These are phyloP conservation scores for Nidula microcarpa DNA, from an alignment of 768 basidiomycete species.

Conservation along the genomic window DNA sequence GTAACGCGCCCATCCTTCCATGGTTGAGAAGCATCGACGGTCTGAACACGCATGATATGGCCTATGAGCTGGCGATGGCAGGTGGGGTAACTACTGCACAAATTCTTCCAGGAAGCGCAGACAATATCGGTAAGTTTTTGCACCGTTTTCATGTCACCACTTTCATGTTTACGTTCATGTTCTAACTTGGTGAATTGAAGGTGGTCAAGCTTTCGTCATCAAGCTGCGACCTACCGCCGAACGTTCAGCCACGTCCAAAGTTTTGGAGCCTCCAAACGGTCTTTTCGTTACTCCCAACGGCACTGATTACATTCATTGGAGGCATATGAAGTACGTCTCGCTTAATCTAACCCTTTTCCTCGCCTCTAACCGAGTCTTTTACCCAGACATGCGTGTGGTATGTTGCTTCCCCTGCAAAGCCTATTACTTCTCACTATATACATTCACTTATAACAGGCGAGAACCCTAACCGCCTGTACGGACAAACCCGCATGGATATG, in stretches of 20 bases:
- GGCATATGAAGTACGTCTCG: slow-evolving; percentile 68
- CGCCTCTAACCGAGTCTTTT: not conserved
- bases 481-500: slow-evolving; percentile 55
- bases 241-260: slow-evolving; percentile 61
- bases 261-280: slow-evolving; percentile 70
- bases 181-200: slow-evolving; percentile 21
- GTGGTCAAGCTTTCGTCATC: slow-evolving; percentile 77
- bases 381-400: no score
- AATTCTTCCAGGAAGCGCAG: slow-evolving; percentile 67
- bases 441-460: slow-evolving; percentile 49
- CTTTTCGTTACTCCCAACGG: slow-evolving; percentile 34
- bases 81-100: slow-evolving; percentile 76
- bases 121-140: slow-evolving; percentile 49
- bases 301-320: slow-evolving; percentile 44
- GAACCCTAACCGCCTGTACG: slow-evolving; percentile 48
- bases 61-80: slow-evolving; percentile 53
- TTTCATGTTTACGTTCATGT: no score
- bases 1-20: slow-evolving; percentile 46
- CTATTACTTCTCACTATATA: no score
- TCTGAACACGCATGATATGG: slow-evolving; percentile 70
- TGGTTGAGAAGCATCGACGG: slow-evolving; percentile 72
- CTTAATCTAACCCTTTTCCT: not conserved
- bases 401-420: no score
- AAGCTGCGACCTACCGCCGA: slow-evolving; percentile 71
- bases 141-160: not conserved